phyloP scores from a whole-genome alignment of 2,329 filamentous ascomycete genomes.

The Claviceps capensis region DNA sequence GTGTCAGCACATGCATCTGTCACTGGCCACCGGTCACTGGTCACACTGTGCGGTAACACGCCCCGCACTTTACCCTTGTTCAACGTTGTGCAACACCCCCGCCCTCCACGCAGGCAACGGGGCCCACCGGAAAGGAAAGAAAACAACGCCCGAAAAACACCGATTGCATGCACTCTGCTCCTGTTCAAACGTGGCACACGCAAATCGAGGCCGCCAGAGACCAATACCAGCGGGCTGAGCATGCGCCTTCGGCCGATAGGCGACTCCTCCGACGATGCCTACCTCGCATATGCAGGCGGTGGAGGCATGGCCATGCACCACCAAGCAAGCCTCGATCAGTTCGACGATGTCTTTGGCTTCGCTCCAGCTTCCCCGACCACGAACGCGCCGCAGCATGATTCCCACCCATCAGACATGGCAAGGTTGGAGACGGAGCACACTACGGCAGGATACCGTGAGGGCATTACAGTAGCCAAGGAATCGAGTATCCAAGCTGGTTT shows the following conservation, averaged over 20 bases:
- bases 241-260: slow-evolving; percentile 24
- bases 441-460: slow-evolving; percentile 84
- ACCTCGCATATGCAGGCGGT: slow-evolving; percentile 8
- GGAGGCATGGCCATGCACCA: slow-evolving; percentile 1
- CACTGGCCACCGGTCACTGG: too few relatives aligned
- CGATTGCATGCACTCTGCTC: too few relatives aligned
- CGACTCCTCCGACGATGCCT: slow-evolving; percentile 14
- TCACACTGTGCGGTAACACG: too few relatives aligned
- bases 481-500: slow-evolving; percentile 73
- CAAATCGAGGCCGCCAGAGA: neutral
- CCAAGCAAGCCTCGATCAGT: slow-evolving; percentile 9
- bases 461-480: slow-evolving; percentile 63
- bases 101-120: neutral
- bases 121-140: neutral
- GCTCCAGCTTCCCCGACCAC: slow-evolving; percentile 11
- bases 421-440: slow-evolving; percentile 63
- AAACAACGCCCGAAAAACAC: neutral
- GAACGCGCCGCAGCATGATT: slow-evolving; percentile 6
- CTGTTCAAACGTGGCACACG: neutral
- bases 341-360: slow-evolving; percentile 25
- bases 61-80: too few relatives aligned
- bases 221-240: neutral
- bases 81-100: too few relatives aligned
- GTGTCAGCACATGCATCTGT: too few relatives aligned
- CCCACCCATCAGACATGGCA: slow-evolving; percentile 50